Conservation (phyloP, 228 moss, liverwort and hornwort genomes). For the Sphagnum magellanicum region DNA sequence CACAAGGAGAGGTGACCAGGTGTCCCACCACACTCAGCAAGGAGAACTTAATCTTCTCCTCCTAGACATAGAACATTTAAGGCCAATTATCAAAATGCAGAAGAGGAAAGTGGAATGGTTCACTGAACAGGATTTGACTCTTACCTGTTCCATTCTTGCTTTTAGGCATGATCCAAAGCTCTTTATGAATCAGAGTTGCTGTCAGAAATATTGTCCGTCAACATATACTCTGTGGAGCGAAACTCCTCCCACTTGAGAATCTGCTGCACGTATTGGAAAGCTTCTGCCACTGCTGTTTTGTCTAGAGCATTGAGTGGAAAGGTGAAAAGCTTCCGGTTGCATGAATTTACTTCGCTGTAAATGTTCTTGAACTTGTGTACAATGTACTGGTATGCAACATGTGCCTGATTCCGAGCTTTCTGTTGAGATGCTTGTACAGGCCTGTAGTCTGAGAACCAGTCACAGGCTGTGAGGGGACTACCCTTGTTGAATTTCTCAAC, state of each 20-base stretch:
- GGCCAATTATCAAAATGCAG: too few relatives aligned
- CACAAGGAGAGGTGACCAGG: too few relatives aligned
- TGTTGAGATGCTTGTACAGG: slow-evolving; percentile 41
- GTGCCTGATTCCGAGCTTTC: slow-evolving; percentile 34
- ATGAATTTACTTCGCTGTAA: slow-evolving; percentile 2
- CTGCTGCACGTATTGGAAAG: slow-evolving; percentile 46
- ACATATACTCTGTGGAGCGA: not conserved
- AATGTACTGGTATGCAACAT: slow-evolving; percentile 44
- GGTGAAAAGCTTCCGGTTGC: slow-evolving; percentile 34
- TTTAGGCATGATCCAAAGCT: too few relatives aligned
- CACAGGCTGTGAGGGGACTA: slow-evolving; percentile 35
- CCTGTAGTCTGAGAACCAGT: slow-evolving; percentile 49
- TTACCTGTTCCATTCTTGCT: too few relatives aligned
- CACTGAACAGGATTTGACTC: too few relatives aligned
- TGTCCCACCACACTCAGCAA: too few relatives aligned
- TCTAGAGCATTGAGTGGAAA: slow-evolving; percentile 42
- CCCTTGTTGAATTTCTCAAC: slow-evolving; percentile 42
- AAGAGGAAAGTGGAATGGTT: too few relatives aligned
- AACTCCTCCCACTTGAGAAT: slow-evolving; percentile 43
- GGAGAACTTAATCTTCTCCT: too few relatives aligned
- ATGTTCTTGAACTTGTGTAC: slow-evolving; percentile 49
- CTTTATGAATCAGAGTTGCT: too few relatives aligned
- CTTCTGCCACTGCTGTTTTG: slow-evolving; percentile 24
- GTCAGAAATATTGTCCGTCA: too few relatives aligned
- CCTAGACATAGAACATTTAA: too few relatives aligned